These are phyloP conservation scores for Epichloe amarillans DNA, from an alignment of 2,329 filamentous ascomycete genomes.

Conservation along the genomic window DNA sequence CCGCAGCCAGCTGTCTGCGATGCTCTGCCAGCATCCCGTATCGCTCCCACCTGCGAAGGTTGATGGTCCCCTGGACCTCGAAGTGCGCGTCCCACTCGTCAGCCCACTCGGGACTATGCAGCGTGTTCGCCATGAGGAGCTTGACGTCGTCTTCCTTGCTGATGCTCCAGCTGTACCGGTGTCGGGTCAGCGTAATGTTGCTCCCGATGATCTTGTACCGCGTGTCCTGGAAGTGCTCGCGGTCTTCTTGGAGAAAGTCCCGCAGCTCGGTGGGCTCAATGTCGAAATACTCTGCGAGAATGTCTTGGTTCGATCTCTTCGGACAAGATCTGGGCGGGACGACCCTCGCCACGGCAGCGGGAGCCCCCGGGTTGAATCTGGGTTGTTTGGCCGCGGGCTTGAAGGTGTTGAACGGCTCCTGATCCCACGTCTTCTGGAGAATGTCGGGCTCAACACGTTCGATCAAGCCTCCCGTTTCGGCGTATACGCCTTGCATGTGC, in stretches of 20 bases:
- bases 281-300: constrained; percentile 5
- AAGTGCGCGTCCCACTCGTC: constrained; percentile 14
- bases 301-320: neutral
- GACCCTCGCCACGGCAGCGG: neutral
- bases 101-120: constrained; percentile 11
- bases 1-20: constrained; percentile 8
- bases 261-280: constrained; percentile 6
- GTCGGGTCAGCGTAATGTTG: constrained; percentile 7
- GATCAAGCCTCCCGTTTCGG: neutral
- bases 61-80: constrained; percentile 6
- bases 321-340: neutral
- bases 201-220: constrained; percentile 9
- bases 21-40: constrained; percentile 13
- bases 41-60: constrained; percentile 13
- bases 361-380: too few relatives aligned
- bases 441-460: neutral
- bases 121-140: constrained; percentile 11
- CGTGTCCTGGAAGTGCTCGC: constrained; percentile 1
- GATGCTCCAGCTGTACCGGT: constrained; percentile 9
- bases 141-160: constrained; percentile 8
- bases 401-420: neutral
- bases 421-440: neutral
- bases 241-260: constrained; percentile 5
- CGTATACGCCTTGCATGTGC: neutral
- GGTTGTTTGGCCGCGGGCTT: neutral